Conservation (phyloP, 1,139 yeast genomes). For the Kazachstania sp. region DNA sequence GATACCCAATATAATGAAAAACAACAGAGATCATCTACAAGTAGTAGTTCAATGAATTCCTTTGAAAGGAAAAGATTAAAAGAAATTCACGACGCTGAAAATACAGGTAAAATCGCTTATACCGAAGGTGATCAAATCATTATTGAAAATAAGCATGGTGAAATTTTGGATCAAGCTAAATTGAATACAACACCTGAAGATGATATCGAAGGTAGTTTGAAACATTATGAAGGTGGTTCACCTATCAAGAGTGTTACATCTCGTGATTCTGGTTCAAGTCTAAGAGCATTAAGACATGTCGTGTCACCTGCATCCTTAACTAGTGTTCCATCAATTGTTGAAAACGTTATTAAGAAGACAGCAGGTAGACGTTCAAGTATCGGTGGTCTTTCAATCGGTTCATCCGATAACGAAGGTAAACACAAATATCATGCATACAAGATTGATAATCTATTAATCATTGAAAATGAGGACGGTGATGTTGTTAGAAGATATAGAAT, state of each 20-base stretch:
- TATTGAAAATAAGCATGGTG: slow-evolving; percentile 79
- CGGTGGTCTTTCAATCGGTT: not conserved
- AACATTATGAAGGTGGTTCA: not conserved
- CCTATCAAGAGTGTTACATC: not conserved
- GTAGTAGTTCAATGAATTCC: slow-evolving; percentile 6
- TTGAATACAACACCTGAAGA: slow-evolving; percentile 20
- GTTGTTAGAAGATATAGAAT: slow-evolving; percentile 73
- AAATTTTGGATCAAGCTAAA: slow-evolving; percentile 45
- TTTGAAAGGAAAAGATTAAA: slow-evolving; percentile 10
- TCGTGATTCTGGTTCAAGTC: slow-evolving; percentile 14
- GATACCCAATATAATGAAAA: slow-evolving; percentile 4
- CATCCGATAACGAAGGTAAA: slow-evolving; percentile 8
- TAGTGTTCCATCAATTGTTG: slow-evolving; percentile 4
- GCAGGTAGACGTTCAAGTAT: not conserved
- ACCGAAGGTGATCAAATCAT: slow-evolving; percentile 64
- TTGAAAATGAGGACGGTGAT: slow-evolving; percentile 91
- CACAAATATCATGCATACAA: slow-evolving; percentile 48
- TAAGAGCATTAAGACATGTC: slow-evolving; percentile 16
- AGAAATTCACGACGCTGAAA: slow-evolving; percentile 16
- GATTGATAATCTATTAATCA: slow-evolving; percentile 62
- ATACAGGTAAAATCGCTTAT: slow-evolving; percentile 42
- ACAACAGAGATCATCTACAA: not conserved
- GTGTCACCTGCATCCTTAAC: slow-evolving; percentile 13
- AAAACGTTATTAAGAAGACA: not conserved
- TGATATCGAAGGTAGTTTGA: slow-evolving; percentile 14